Evolutionary conservation across 1,284 basidiomycete species (phyloP).

Genomic region (Ceraceosorus bombacis): DNA sequence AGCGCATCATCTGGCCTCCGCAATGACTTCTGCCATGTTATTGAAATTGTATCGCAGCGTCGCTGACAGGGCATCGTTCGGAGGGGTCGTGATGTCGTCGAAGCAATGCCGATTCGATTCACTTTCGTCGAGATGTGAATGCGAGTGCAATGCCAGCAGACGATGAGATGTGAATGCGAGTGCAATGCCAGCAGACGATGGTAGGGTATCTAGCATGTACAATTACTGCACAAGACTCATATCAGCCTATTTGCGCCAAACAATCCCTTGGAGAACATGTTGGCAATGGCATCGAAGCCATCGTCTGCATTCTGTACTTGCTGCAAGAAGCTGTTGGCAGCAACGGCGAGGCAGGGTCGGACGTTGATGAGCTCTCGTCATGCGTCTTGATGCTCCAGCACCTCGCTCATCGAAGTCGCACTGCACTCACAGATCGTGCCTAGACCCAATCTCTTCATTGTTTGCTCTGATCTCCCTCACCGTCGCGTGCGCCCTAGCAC

Average conservation of each 20-base stretch:
- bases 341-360: background rate
- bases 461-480: conserved; percentile 77
- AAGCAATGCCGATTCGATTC: no score
- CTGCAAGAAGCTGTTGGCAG: conserved; percentile 13
- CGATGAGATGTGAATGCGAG: no score
- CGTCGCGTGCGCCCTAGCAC: conserved; percentile 75
- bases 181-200: no score
- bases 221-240: no score
- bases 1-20: no score
- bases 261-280: conserved; percentile 27
- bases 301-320: conserved; percentile 30
- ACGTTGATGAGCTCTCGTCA: background rate
- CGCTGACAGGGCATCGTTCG: no score
- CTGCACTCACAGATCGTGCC: conserved; percentile 66
- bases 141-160: no score
- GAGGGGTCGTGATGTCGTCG: no score
- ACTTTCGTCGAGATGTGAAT: no score
- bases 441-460: conserved; percentile 70
- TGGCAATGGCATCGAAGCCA: conserved; percentile 28
- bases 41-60: no score
- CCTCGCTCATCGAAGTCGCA: background rate
- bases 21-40: no score
- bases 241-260: conserved; percentile 7
- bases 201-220: no score
- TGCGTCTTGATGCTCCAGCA: background rate